A percentile compares a stretch with the other conserved stretches of the same genome.
phyloP scores from a whole-genome alignment of 2,329 filamentous ascomycete genomes.

The Sporothrix humicola region DNA sequence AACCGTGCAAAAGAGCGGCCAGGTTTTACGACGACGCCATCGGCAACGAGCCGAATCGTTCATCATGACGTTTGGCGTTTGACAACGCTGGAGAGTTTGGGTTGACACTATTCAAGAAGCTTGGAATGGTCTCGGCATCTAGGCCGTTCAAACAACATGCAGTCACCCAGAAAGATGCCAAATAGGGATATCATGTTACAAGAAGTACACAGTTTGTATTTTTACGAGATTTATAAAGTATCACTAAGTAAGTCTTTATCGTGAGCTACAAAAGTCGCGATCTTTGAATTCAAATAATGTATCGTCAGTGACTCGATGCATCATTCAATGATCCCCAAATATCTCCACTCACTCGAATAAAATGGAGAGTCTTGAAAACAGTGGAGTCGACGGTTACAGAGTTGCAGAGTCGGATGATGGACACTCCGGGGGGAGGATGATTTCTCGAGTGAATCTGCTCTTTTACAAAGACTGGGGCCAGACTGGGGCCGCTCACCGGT shows the following conservation, averaged over 20 bases:
- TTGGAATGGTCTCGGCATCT: not conserved
- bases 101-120: not conserved
- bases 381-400: not conserved
- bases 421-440: not conserved
- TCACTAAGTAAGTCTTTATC: not conserved
- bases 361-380: not conserved
- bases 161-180: not conserved
- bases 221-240: not conserved
- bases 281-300: too few relatives aligned
- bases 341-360: not conserved
- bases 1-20: conserved; percentile 9
- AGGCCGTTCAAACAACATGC: not conserved
- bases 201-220: not conserved
- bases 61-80: not conserved
- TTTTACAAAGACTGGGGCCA: too few relatives aligned
- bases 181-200: not conserved
- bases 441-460: too few relatives aligned
- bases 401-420: conserved; percentile 25
- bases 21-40: not conserved
- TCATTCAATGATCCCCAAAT: too few relatives aligned
- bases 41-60: conserved; percentile 17
- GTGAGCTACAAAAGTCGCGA: not conserved
- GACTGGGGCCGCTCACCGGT: conserved; percentile 18
- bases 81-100: not conserved
- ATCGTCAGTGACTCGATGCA: too few relatives aligned